Evolutionary conservation across 805 yeast genomes (phyloP).

Genomic region (Pichia eremophila): DNA sequence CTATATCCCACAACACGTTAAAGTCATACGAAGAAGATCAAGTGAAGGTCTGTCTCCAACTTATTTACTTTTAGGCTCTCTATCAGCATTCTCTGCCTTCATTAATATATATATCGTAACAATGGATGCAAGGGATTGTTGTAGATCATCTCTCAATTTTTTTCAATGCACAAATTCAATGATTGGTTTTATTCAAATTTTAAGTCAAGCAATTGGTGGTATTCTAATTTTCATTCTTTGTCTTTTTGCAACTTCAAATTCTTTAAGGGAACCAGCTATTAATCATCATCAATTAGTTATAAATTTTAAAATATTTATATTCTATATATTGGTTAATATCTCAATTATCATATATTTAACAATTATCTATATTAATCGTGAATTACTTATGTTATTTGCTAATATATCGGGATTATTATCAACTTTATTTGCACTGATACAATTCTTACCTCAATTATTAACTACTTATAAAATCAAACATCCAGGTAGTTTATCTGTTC

Average conservation of each 20-base stretch:
- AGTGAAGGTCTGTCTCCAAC: constrained; percentile 74
- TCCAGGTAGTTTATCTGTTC: constrained; percentile 70
- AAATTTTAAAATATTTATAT: constrained; percentile 33
- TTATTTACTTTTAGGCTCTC: constrained; percentile 60
- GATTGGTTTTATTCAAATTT: constrained; percentile 58
- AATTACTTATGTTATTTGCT: constrained; percentile 34
- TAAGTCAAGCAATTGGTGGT: constrained; percentile 52
- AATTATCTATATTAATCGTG: constrained; percentile 1
- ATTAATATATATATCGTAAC: constrained; percentile 59
- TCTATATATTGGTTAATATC: constrained; percentile 28
- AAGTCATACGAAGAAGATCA: constrained; percentile 46
- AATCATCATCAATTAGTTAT: constrained; percentile 34
- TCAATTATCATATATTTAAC: constrained; percentile 17
- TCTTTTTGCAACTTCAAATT: constrained; percentile 35
- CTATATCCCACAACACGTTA: constrained; percentile 66
- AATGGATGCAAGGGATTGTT: constrained; percentile 53
- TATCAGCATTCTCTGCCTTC: constrained; percentile 59
- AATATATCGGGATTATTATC: constrained; percentile 56
- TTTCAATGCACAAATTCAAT: constrained; percentile 63
- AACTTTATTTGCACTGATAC: constrained; percentile 53
- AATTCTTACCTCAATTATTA: constrained; percentile 70
- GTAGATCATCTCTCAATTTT: constrained; percentile 30
- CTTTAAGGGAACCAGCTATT: constrained; percentile 35
- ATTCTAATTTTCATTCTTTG: constrained; percentile 48
- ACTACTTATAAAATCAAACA: constrained; percentile 64